Evolutionary conservation across 306 rosid species (phyloP), one percentile per base, ranked within the genome.

Genomic region (Cucurbita pepo): DNA sequence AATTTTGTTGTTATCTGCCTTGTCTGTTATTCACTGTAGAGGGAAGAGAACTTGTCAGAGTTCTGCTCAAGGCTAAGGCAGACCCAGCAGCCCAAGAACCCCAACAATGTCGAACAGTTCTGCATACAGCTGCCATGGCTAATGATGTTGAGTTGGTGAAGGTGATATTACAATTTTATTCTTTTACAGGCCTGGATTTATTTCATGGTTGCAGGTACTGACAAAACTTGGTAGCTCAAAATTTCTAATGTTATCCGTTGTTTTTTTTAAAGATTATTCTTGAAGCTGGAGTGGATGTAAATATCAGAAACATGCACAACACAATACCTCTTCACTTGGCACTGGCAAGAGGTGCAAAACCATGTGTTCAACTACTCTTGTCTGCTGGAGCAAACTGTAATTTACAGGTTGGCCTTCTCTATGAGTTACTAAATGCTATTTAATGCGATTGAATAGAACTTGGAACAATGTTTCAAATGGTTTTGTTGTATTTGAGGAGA

Each of bases 81-180:
- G 89, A 95, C 82, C 95, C 96, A 72, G 86, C 92, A 63, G 91
- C 95, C 15, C 95, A 91, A 72, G 99, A 95, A 83, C 76, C 84
- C 43, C 99, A 86, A 80, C 93, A 95, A 79, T 89, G 91, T 60
- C 90, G 97, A 79, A 95, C 99, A 71, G 95, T 94, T 80, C 81
- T 95, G 85, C 99, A 95, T 85, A 86, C 97, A 14, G 97, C 99
- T 79, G 93, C 97, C 52, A 91, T 95, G 97, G 90, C 93, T 53
- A 84, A 89, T 77, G 96, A 91, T 12, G 85, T 84, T 81, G 96
- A 91, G 78, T 79, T 95, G 88, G 95, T 95, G 66, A 81, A 91
- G 96, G 99, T 89, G 56, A 44, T 51, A 43, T 79, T 78, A 74
- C 41, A 3, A 44, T 48, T 48, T 69, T 25, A 48, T 69, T 13